Conservation (phyloP, 495 filamentous ascomycete species). For the Filosporella fistucella region DNA sequence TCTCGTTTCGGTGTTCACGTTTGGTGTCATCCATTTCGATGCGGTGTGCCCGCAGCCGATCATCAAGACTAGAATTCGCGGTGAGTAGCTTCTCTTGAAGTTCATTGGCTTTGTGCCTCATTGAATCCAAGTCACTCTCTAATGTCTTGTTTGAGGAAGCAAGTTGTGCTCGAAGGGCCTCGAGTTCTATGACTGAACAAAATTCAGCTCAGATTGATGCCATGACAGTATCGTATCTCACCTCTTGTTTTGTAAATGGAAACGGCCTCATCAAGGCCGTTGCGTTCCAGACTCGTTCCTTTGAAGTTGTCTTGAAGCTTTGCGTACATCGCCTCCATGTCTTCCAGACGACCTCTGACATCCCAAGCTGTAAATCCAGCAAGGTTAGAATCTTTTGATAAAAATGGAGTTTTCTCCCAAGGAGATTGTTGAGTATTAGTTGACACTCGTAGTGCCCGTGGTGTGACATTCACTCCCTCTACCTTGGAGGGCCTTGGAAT, state of each 20-base stretch:
- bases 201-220: constrained; percentile 3
- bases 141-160: constrained; percentile 13
- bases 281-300: constrained; percentile 53
- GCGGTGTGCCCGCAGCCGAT: constrained; percentile 44
- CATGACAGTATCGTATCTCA: constrained; percentile 32
- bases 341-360: constrained; percentile 46
- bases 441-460: constrained; percentile 25
- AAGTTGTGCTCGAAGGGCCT: constrained; percentile 53
- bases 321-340: constrained; percentile 59
- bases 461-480: constrained; percentile 11
- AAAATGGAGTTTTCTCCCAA: constrained; percentile 42
- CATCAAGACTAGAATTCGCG: constrained; percentile 38
- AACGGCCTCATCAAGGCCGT: constrained; percentile 62
- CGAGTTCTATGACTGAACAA: constrained; percentile 62
- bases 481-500: constrained; percentile 25
- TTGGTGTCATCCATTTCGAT: constrained; percentile 39
- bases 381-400: constrained; percentile 69
- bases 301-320: constrained; percentile 58
- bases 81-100: constrained; percentile 32
- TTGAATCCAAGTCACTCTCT: constrained; percentile 43
- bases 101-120: constrained; percentile 43
- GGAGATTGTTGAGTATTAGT: constrained; percentile 25
- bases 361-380: constrained; percentile 63
- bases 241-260: constrained; percentile 67
- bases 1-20: constrained; percentile 19